A percentile compares a stretch with the other conserved stretches of the same genome.
phyloP scores from a whole-genome alignment of 1,284 basidiomycete species.

The Boletus nobilissimus region DNA sequence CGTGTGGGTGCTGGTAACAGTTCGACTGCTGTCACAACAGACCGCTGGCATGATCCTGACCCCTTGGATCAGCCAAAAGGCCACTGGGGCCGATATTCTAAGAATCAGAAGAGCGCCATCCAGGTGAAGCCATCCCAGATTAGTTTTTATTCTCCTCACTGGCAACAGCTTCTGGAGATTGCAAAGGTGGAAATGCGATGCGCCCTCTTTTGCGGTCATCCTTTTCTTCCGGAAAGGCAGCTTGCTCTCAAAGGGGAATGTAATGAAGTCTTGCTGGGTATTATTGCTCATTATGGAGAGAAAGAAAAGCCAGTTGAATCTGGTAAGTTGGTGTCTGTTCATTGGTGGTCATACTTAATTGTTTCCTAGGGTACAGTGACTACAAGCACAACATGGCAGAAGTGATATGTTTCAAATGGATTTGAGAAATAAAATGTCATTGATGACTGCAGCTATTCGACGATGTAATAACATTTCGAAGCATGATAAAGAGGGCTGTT shows the following conservation, averaged over 20 bases:
- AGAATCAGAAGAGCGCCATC: neutral
- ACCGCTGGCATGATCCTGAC: too few relatives aligned
- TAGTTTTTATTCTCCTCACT: neutral
- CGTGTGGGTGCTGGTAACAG: too few relatives aligned
- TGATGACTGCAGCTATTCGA: constrained; percentile 2
- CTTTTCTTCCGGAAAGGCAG: constrained; percentile 4
- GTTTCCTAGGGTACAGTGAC: neutral
- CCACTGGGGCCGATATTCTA: too few relatives aligned
- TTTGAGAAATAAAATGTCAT: too few relatives aligned
- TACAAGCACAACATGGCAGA: neutral
- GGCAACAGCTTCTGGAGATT: neutral
- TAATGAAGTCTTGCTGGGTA: neutral
- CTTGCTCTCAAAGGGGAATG: neutral
- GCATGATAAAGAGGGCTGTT: constrained; percentile 4
- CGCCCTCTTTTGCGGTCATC: neutral
- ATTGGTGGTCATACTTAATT: neutral
- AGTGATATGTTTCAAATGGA: neutral
- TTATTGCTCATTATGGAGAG: neutral
- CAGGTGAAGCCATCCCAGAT: constrained; percentile 4
- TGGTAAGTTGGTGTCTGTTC: neutral
- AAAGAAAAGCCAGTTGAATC: neutral
- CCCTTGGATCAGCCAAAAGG: neutral
- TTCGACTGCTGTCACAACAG: too few relatives aligned
- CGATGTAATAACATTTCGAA: neutral
- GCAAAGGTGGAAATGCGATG: neutral